These are phyloP conservation scores for Botryotinia globosa DNA, from an alignment of 2,329 filamentous ascomycete genomes.

Conservation along the genomic window DNA sequence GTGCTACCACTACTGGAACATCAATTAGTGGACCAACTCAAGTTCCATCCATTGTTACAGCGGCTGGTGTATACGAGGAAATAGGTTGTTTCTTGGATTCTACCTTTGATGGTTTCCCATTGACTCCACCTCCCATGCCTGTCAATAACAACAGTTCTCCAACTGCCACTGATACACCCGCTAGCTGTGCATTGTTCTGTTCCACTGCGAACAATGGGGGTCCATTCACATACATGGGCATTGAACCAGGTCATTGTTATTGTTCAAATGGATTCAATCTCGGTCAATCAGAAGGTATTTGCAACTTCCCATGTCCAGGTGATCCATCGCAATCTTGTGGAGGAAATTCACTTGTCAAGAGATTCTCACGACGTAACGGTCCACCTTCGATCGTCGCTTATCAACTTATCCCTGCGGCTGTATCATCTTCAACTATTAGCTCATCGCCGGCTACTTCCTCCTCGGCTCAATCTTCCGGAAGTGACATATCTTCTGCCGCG, in stretches of 20 bases:
- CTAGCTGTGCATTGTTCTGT: slow-evolving; percentile 4
- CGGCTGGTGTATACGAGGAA: not conserved
- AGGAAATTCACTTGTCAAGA: not conserved
- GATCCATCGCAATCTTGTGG: slow-evolving; percentile 10
- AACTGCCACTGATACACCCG: not conserved
- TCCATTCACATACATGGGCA: not conserved
- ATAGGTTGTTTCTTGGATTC: slow-evolving; percentile 8
- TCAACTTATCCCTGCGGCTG: not conserved
- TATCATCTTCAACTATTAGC: not conserved
- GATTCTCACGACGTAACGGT: not conserved
- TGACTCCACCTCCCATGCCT: slow-evolving; percentile 4
- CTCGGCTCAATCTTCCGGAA: not conserved
- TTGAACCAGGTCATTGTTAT: slow-evolving; percentile 12
- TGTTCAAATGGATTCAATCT: slow-evolving; percentile 12
- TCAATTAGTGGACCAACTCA: slow-evolving; percentile 4
- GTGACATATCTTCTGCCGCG: not conserved
- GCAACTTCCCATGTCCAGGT: slow-evolving; percentile 8
- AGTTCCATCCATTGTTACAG: not conserved
- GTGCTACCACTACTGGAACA: slow-evolving; percentile 1
- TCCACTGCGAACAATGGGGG: not conserved
- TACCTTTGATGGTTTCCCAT: slow-evolving; percentile 2
- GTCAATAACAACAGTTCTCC: not conserved
- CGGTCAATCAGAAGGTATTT: not conserved
- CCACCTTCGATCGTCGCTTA: slow-evolving; percentile 8
- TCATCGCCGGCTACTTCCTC: not conserved